These are phyloP conservation scores for Corniculantispora saksenae DNA, from an alignment of 2,329 filamentous ascomycete species.

Conservation along the genomic window DNA sequence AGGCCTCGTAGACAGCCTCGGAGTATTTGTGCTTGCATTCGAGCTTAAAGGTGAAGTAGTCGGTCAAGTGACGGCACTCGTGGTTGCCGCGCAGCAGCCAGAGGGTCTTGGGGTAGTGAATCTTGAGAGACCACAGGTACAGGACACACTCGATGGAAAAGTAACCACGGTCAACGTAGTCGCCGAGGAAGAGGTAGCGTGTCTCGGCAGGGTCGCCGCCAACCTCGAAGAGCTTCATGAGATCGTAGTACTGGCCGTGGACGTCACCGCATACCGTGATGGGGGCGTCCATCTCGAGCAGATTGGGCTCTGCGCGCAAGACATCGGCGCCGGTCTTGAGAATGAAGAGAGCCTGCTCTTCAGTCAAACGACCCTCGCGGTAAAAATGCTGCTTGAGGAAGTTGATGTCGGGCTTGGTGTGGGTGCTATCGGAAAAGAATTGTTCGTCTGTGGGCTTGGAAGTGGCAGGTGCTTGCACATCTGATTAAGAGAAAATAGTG, in stretches of 20 bases:
- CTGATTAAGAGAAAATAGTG: conserved; percentile 49
- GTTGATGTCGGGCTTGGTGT: conserved; percentile 83
- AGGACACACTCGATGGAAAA: conserved; percentile 99
- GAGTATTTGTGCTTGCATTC: conserved; percentile 99
- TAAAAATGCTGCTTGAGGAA: conserved; percentile 99
- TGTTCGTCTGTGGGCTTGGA: conserved; percentile 89
- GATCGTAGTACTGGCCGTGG: conserved; percentile 97
- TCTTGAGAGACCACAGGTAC: conserved; percentile 97
- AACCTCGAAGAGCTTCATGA: conserved; percentile 99
- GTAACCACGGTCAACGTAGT: conserved; percentile 97
- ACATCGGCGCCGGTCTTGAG: conserved; percentile 85
- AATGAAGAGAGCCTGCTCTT: conserved; percentile 97
- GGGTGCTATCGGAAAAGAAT: conserved; percentile 86
- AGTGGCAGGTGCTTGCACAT: conserved; percentile 96
- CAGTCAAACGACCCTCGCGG: conserved; percentile 91
- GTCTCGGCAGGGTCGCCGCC: conserved; percentile 96
- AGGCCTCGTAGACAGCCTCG: conserved; percentile 92
- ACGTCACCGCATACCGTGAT: conserved; percentile 99
- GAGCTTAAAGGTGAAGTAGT: conserved; percentile 99
- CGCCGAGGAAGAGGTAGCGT: conserved; percentile 92
- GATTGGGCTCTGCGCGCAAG: conserved; percentile 85
- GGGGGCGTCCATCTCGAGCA: conserved; percentile 98
- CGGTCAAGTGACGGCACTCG: conserved; percentile 96
- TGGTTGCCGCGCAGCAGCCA: conserved; percentile 98
- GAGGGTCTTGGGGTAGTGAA: conserved; percentile 96